phyloP scores from a whole-genome alignment of 169 alveolate species.

The Plasmodium cynomolgi region DNA sequence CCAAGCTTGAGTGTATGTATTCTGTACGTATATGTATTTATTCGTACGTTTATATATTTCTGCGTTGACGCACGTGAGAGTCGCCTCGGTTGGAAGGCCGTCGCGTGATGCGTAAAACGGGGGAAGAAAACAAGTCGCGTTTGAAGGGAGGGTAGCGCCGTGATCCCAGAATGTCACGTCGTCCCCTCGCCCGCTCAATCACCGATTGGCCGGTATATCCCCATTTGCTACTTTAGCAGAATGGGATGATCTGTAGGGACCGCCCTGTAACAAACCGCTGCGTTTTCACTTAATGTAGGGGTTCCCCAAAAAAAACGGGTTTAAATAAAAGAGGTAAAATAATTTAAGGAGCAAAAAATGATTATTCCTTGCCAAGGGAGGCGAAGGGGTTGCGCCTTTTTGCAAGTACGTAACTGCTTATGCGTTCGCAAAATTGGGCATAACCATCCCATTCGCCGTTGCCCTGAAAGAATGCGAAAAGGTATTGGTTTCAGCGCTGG shows the following conservation, averaged over 20 bases:
- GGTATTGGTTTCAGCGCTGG: neutral
- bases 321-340: neutral
- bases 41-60: neutral
- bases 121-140: neutral
- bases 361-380: neutral
- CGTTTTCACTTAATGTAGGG: neutral
- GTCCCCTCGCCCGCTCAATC: neutral
- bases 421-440: neutral
- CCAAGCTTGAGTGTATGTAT: neutral
- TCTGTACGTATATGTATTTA: neutral
- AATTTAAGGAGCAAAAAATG: neutral
- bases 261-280: neutral
- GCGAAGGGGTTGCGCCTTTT: neutral
- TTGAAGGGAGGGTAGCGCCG: neutral
- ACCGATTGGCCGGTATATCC: neutral
- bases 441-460: neutral
- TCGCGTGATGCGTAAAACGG: neutral
- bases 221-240: neutral
- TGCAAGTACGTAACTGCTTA: neutral
- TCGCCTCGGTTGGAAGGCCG: neutral
- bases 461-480: neutral
- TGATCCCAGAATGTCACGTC: neutral
- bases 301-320: neutral
- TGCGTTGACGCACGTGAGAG: neutral
- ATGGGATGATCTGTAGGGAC: neutral